These are phyloP conservation scores for Nemania serpens DNA, from an alignment of 2,329 filamentous ascomycete genomes.

Conservation along the genomic window DNA sequence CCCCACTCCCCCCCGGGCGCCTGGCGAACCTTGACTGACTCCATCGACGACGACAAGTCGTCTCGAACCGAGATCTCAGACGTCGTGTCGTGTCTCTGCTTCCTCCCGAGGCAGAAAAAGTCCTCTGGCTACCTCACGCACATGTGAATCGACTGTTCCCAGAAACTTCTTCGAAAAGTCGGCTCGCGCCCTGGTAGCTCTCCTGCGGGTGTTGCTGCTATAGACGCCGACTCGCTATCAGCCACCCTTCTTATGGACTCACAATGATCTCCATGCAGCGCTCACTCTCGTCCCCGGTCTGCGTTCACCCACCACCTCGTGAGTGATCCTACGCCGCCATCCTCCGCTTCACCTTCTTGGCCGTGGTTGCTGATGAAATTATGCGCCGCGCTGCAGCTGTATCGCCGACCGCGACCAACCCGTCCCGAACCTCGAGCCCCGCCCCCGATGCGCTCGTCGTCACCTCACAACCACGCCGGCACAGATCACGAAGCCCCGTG, in stretches of 20 bases:
- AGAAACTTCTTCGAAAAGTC: conserved; percentile 24
- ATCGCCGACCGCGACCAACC: conserved; percentile 56
- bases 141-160: conserved; percentile 12
- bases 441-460: conserved; percentile 58
- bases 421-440: conserved; percentile 59
- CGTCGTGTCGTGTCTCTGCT: conserved; percentile 5
- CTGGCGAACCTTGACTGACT: conserved; percentile 12
- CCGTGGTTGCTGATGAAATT: conserved; percentile 31
- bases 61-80: conserved; percentile 4
- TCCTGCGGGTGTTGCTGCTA: conserved; percentile 38
- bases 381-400: conserved; percentile 47
- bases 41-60: neutral
- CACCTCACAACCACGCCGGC: conserved; percentile 54
- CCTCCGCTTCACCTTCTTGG: conserved; percentile 5
- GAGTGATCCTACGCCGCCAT: conserved; percentile 47
- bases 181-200: conserved; percentile 36
- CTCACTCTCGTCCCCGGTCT: conserved; percentile 65
- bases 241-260: conserved; percentile 49
- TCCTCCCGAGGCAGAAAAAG: conserved; percentile 4
- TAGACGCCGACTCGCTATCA: conserved; percentile 42
- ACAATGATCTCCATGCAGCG: conserved; percentile 67
- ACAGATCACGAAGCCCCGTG: conserved; percentile 58
- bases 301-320: conserved; percentile 62
- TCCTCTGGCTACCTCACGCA: conserved; percentile 10
- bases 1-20: neutral